Evolutionary conservation across 2,329 filamentous ascomycete species (phyloP).

Genomic region (Fusarium sp.): DNA sequence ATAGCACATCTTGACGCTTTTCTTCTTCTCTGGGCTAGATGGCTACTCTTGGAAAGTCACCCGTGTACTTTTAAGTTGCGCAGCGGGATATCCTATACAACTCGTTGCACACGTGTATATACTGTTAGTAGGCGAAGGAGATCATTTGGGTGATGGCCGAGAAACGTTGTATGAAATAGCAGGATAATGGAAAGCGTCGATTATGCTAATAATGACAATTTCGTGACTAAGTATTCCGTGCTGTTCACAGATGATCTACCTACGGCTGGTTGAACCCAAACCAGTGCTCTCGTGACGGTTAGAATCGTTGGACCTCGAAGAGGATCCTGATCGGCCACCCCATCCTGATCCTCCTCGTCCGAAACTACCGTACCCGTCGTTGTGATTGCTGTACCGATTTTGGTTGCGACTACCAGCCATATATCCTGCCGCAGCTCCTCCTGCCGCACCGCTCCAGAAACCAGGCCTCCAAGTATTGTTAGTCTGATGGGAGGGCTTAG

Average conservation of each 20-base stretch:
- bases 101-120: constrained; percentile 44
- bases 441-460: constrained; percentile 78
- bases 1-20: constrained; percentile 39
- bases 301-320: constrained; percentile 54
- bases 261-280: constrained; percentile 75
- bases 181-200: constrained; percentile 47
- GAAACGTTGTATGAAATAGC: constrained; percentile 38
- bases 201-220: constrained; percentile 27
- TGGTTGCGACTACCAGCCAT: constrained; percentile 64
- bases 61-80: constrained; percentile 47
- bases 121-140: constrained; percentile 38
- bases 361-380: constrained; percentile 51
- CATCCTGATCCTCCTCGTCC: constrained; percentile 51
- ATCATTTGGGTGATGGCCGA: constrained; percentile 16
- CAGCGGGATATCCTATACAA: constrained; percentile 14
- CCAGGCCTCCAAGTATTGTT: constrained; percentile 75
- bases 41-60: constrained; percentile 46
- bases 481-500: constrained; percentile 51
- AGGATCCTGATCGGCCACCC: constrained; percentile 48
- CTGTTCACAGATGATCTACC: constrained; percentile 51
- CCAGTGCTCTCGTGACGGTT: constrained; percentile 76
- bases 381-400: constrained; percentile 44
- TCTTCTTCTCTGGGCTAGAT: constrained; percentile 47
- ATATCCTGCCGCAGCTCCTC: constrained; percentile 77
- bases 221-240: not conserved